Evolutionary conservation across 371 early-diverging fungal species (phyloP).

Genomic region (Circinella minor): DNA sequence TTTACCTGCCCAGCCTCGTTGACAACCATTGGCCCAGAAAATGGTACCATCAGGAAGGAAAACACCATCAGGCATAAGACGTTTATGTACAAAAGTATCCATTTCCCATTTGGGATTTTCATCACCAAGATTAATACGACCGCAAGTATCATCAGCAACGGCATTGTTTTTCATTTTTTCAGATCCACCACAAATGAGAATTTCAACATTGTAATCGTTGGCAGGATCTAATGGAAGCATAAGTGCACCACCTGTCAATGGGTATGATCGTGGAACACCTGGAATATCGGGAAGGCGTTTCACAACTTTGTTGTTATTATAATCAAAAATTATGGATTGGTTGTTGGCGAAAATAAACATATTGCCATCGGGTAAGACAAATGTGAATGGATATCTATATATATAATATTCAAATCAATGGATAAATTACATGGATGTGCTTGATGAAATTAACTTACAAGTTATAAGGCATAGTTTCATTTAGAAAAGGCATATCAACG

Average conservation of each 20-base stretch:
- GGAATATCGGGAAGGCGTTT: slow-evolving; percentile 58
- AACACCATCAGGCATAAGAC: slow-evolving; percentile 71
- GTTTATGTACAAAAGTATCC: slow-evolving; percentile 57
- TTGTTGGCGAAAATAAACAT: slow-evolving; percentile 62
- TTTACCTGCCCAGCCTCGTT: slow-evolving; percentile 60
- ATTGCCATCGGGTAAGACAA: slow-evolving; percentile 56
- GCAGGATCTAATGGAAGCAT: slow-evolving; percentile 64
- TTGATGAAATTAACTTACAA: slow-evolving; percentile 42
- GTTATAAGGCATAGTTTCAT: slow-evolving; percentile 67
- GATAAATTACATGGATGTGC: no score
- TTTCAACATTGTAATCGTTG: slow-evolving; percentile 61
- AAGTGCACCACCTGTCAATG: slow-evolving; percentile 61
- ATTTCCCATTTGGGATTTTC: slow-evolving; percentile 62
- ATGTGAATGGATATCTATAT: slow-evolving; percentile 55
- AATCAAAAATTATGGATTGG: slow-evolving; percentile 56
- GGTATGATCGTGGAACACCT: slow-evolving; percentile 64
- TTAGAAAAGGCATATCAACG: slow-evolving; percentile 47
- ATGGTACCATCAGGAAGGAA: slow-evolving; percentile 63
- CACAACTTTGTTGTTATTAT: slow-evolving; percentile 48
- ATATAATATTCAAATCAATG: no score
- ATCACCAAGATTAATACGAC: slow-evolving; percentile 56
- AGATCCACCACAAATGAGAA: slow-evolving; percentile 69
- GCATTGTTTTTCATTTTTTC: slow-evolving; percentile 40
- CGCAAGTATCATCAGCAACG: slow-evolving; percentile 53
- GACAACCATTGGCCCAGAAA: slow-evolving; percentile 65